phyloP scores from a whole-genome alignment of 495 filamentous ascomycete genomes.

The Melanomma pulvis-pyrius region DNA sequence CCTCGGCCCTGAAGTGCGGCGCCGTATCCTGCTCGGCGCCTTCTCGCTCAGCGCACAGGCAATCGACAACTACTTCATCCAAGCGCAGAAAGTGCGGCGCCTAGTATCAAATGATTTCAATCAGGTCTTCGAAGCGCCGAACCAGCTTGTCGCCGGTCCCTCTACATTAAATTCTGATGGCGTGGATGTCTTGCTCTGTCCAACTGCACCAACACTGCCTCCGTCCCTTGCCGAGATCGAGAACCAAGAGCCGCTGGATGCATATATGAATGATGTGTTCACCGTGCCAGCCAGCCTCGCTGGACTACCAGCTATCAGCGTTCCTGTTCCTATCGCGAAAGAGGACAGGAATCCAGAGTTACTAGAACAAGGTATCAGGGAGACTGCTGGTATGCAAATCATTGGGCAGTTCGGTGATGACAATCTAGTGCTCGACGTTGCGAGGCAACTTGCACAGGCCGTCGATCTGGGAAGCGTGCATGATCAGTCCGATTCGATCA shows the following conservation, averaged over 20 bases:
- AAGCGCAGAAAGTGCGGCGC: constrained; percentile 85
- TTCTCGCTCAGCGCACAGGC: constrained; percentile 89
- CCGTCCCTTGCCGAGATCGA: constrained; percentile 60
- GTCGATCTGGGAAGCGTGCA: background rate
- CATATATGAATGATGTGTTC: constrained; percentile 91
- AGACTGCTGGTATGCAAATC: constrained; percentile 73
- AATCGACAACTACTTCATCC: constrained; percentile 94
- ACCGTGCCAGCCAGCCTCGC: constrained; percentile 94
- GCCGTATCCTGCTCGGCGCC: constrained; percentile 84
- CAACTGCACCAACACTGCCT: constrained; percentile 78
- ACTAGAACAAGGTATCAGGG: constrained; percentile 41
- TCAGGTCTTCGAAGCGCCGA: constrained; percentile 65
- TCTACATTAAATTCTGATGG: constrained; percentile 50
- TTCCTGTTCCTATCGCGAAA: constrained; percentile 60
- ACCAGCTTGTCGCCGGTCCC: constrained; percentile 61
- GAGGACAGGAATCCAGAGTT: constrained; percentile 22
- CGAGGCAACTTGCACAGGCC: constrained; percentile 46
- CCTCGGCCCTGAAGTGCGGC: constrained; percentile 82
- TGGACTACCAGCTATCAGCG: constrained; percentile 83
- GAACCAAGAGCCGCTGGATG: constrained; percentile 52
- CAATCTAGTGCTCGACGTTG: constrained; percentile 61
- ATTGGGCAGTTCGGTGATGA: constrained; percentile 93
- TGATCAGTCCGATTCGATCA: background rate
- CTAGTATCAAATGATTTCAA: constrained; percentile 87
- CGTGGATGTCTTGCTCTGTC: constrained; percentile 87